Base-by-base conservation (phyloP, 768 basidiomycete species). In the Suillus alpinus region DNA sequence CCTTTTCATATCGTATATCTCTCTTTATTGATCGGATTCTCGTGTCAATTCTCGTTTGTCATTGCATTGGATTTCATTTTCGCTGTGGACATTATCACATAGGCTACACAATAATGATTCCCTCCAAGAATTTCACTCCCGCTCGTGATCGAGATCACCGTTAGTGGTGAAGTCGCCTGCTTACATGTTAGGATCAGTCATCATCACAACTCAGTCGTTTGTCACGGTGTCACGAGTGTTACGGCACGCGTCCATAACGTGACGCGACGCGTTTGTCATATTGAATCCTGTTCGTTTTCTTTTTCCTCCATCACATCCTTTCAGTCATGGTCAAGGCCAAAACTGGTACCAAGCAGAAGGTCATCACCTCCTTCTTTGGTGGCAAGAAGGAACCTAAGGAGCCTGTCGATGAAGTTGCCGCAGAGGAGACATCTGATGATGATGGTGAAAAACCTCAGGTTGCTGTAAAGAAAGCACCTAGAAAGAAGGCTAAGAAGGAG, bases 311-410 rank as follows among this genome's bases (percentile, higher is more conserved):
- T 55, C 23, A 26, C 16, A 55, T 62, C 57, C 66, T 63, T 59
- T 61, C 55, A 61, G 63, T 43, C 68, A 87, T 88, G 87, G 76
- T 80, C 55, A 84, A 81, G 68, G 74, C 74, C 59, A 80, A 77
- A 65, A 65, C 76, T 18, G 73, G 69, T 34, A 43, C 73, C 8
- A 79, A 79, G 59, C 87, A 89, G 66, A 81, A 81, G 60, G 73
- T 83, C 6, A 77, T 89, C 23, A 76, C 75, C 4, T 76, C 82
- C 2, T 89, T 86, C 68, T 87, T 88, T 73, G 77, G 77, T 36
- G 64, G 67, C 53, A 77, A 77, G 65, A 73, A 72, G 59, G 57
- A 61, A 6, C 32, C 62, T 39, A 68, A 67, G 55, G 58, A 65
- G 6, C 37, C 34, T 6, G 23, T 16, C 36, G 62, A 56, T 13